These are phyloP conservation scores for Apiotrichum gracile DNA, from an alignment of 1,284 basidiomycete species.

Conservation along the genomic window DNA sequence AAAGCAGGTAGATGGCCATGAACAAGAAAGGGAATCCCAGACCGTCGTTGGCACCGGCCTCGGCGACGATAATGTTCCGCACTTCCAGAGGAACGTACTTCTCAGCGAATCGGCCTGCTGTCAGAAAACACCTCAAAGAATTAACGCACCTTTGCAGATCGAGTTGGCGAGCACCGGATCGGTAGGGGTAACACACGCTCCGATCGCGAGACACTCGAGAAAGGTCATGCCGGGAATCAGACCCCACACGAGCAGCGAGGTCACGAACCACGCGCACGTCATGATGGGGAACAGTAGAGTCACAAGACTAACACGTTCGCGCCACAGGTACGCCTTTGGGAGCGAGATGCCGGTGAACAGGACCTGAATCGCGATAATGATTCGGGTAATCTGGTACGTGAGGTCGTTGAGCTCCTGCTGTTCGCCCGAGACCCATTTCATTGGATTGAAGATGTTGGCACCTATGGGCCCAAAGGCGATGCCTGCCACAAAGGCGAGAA, in stretches of 20 bases:
- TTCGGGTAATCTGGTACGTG: constrained; percentile 72
- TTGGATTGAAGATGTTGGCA: constrained; percentile 28
- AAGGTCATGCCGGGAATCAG: constrained; percentile 81
- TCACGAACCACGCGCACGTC: constrained; percentile 77
- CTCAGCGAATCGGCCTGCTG: constrained; percentile 39
- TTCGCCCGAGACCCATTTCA: constrained; percentile 17
- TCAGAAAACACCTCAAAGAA: neutral
- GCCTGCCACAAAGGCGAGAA: constrained; percentile 87
- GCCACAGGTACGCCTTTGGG: constrained; percentile 75
- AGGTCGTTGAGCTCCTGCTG: constrained; percentile 31
- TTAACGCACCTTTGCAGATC: constrained; percentile 41
- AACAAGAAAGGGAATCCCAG: constrained; percentile 94
- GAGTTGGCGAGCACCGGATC: constrained; percentile 83
- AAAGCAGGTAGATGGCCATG: constrained; percentile 80
- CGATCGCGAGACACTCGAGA: constrained; percentile 76
- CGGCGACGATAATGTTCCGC: constrained; percentile 44
- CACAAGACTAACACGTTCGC: constrained; percentile 77
- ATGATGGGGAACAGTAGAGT: constrained; percentile 82
- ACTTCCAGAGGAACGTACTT: constrained; percentile 43
- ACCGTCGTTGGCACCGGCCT: constrained; percentile 57
- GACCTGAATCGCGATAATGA: constrained; percentile 92
- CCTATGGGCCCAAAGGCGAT: constrained; percentile 62
- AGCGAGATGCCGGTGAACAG: constrained; percentile 94
- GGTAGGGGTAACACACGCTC: constrained; percentile 90
- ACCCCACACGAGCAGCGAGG: constrained; percentile 74